Evolutionary conservation across 1,139 yeast genomes (phyloP).

Genomic region (Geotrichum carabidarum): DNA sequence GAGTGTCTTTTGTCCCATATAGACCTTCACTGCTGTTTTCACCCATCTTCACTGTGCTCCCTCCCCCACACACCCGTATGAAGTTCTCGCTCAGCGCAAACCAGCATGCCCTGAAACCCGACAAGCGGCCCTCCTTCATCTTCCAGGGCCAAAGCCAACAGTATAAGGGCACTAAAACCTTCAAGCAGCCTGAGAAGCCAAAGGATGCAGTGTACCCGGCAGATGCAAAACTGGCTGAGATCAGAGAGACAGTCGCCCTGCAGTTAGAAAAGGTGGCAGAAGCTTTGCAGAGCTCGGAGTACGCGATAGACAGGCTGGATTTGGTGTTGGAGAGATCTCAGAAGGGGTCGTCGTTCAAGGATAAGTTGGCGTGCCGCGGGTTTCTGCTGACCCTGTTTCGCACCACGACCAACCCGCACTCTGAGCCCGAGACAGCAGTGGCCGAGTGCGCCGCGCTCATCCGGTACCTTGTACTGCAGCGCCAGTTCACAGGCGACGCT

Average conservation of each 20-base stretch:
- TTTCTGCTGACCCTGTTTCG: neutral
- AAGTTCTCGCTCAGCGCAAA: too few species aligned
- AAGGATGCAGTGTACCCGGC: too few species aligned
- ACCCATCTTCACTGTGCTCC: too few species aligned
- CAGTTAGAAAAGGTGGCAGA: neutral
- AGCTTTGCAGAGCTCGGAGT: neutral
- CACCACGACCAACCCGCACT: neutral
- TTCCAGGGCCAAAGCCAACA: too few species aligned
- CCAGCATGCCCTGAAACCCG: too few species aligned
- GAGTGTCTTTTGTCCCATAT: too few species aligned
- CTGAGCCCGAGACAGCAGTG: neutral
- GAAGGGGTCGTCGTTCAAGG: neutral
- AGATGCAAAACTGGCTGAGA: neutral
- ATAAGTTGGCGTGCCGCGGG: neutral
- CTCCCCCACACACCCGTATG: too few species aligned
- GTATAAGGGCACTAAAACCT: too few species aligned
- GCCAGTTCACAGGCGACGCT: constrained; percentile 15
- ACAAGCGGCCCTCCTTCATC: too few species aligned
- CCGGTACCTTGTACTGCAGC: constrained; percentile 11
- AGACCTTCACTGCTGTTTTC: too few species aligned
- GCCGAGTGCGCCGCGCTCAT: neutral
- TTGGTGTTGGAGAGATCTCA: neutral
- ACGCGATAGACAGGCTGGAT: neutral
- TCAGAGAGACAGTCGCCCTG: neutral
- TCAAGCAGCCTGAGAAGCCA: too few species aligned